Percentiles rank a stretch among this genome's conserved stretches.
Conservation (phyloP, 192 early-diverging fungal genomes). For the Kickxella alabastrina region DNA sequence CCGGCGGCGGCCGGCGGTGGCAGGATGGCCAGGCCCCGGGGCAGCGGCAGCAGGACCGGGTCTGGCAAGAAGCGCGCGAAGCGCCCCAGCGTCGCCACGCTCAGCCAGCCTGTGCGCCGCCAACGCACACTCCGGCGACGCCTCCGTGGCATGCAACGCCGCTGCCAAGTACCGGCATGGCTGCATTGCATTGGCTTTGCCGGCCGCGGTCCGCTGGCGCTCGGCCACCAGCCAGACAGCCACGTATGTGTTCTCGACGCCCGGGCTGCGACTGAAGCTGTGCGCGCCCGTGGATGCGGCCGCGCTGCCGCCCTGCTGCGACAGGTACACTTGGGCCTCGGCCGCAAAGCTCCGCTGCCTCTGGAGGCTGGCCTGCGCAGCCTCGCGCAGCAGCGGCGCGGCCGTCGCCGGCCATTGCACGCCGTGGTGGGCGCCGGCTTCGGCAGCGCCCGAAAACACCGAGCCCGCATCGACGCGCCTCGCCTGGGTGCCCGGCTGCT, state of each 20-base stretch:
- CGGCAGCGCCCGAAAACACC: constrained; percentile 34
- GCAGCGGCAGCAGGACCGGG: too few relatives aligned
- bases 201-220: background rate
- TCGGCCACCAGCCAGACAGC: constrained; percentile 21
- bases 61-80: too few relatives aligned
- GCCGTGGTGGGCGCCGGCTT: too few relatives aligned
- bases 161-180: constrained; percentile 2
- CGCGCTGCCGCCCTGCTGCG: background rate
- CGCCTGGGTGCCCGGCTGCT: too few relatives aligned
- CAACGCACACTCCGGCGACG: too few relatives aligned
- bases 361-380: constrained; percentile 25
- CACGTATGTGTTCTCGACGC: constrained; percentile 37
- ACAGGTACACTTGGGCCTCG: constrained; percentile 12
- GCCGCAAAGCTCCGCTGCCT: background rate
- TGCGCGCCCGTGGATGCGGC: background rate
- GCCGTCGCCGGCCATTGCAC: constrained; percentile 37
- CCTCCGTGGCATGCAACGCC: too few relatives aligned
- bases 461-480: background rate
- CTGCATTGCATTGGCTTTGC: background rate
- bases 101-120: too few relatives aligned
- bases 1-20: background rate
- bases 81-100: too few relatives aligned
- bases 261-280: constrained; percentile 28
- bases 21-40: too few relatives aligned
- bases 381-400: constrained; percentile 15